These are phyloP conservation scores for Volvariella volvacea DNA, from an alignment of 1,284 basidiomycete species.

Conservation along the genomic window DNA sequence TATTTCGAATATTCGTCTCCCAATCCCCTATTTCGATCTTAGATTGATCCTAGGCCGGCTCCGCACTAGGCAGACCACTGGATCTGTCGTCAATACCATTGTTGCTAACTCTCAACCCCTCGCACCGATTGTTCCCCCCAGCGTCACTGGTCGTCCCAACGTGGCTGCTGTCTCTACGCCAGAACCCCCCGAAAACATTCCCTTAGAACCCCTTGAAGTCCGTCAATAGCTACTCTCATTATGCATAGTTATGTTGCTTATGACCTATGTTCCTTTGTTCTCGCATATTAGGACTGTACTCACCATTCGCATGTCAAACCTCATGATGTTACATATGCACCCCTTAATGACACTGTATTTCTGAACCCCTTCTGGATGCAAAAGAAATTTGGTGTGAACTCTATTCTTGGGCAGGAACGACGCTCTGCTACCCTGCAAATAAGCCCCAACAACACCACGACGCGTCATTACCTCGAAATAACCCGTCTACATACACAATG, in stretches of 20 bases:
- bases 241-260: conserved; percentile 14
- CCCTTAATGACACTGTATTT: conserved; percentile 4
- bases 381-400: not conserved
- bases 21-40: conserved; percentile 5
- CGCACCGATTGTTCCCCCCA: too few relatives aligned
- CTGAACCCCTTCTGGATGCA: conserved; percentile 4
- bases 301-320: not conserved
- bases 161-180: too few relatives aligned
- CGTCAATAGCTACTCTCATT: conserved; percentile 32
- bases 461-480: conserved; percentile 55
- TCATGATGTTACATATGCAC: conserved; percentile 6
- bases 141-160: too few relatives aligned
- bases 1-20: conserved; percentile 2
- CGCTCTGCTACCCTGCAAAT: conserved; percentile 20
- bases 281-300: conserved; percentile 20
- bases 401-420: not conserved
- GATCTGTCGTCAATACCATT: too few relatives aligned
- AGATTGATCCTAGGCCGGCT: conserved; percentile 1
- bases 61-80: too few relatives aligned
- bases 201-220: conserved; percentile 36
- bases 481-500: conserved; percentile 44
- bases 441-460: conserved; percentile 40
- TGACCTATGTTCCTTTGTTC: conserved; percentile 32
- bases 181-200: conserved; percentile 19
- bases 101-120: too few relatives aligned